Percentiles rank a stretch among this genome's conserved stretches.
These are phyloP conservation scores for Mixia osmundae DNA, from an alignment of 1,284 basidiomycete species.

Conservation along the genomic window DNA sequence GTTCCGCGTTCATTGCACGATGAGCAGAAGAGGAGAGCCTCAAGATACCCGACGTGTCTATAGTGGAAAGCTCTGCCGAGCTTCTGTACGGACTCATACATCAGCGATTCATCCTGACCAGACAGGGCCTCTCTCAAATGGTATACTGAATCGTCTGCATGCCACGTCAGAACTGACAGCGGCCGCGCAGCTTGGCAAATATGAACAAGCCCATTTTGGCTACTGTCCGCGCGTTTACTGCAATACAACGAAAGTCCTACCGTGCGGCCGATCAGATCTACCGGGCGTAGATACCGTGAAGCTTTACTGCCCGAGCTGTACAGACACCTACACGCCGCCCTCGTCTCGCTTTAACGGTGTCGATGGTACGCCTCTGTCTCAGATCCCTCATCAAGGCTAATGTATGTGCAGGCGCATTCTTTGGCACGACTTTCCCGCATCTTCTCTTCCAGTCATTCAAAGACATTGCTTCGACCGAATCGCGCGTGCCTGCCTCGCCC, in stretches of 20 bases:
- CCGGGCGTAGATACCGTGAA: conserved; percentile 98
- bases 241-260: conserved; percentile 66
- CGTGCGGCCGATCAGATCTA: conserved; percentile 83
- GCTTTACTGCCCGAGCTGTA: conserved; percentile 93
- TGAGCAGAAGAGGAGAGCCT: conserved; percentile 62
- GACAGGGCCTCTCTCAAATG: conserved; percentile 84
- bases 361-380: too few relatives aligned
- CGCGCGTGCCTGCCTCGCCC: not conserved
- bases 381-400: too few relatives aligned
- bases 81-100: conserved; percentile 93
- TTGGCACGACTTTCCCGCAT: conserved; percentile 94
- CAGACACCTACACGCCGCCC: conserved; percentile 87
- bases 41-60: conserved; percentile 59
- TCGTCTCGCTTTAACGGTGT: conserved; percentile 88
- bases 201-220: conserved; percentile 78
- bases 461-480: conserved; percentile 53
- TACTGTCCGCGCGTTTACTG: conserved; percentile 92
- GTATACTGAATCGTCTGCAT: conserved; percentile 27
- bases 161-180: too few relatives aligned
- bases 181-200: conserved; percentile 64
- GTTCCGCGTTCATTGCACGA: not conserved
- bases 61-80: conserved; percentile 93
- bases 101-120: conserved; percentile 87
- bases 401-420: too few relatives aligned
- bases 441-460: conserved; percentile 95